A percentile compares a stretch with the other conserved stretches of the same genome.
These are phyloP conservation scores for Thymus mandschuricus DNA, from an alignment of 257 asterid genomes.

Conservation along the genomic window DNA sequence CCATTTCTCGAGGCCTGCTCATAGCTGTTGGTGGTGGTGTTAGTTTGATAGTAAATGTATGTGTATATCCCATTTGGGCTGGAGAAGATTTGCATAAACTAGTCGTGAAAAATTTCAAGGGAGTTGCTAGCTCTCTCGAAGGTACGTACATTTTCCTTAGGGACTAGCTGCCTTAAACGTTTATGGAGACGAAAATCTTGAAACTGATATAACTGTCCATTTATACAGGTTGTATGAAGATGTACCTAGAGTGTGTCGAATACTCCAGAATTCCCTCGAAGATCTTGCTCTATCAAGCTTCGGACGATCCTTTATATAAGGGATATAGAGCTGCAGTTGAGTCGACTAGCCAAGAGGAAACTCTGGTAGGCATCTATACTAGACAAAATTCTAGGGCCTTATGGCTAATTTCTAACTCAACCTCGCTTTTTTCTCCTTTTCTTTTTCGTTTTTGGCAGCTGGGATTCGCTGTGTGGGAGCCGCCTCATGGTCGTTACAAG, in stretches of 20 bases:
- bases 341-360: slow-evolving; percentile 91
- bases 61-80: slow-evolving; percentile 89
- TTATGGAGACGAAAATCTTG: neutral
- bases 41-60: slow-evolving; percentile 66
- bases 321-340: slow-evolving; percentile 86
- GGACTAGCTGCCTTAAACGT: neutral
- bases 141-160: slow-evolving; percentile 40
- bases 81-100: slow-evolving; percentile 94
- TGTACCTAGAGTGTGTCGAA: slow-evolving; percentile 63
- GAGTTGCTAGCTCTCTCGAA: slow-evolving; percentile 83
- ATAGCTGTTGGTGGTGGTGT: slow-evolving; percentile 81
- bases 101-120: slow-evolving; percentile 76
- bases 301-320: slow-evolving; percentile 88
- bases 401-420: neutral
- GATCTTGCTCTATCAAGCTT: slow-evolving; percentile 81
- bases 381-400: neutral
- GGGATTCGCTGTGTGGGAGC: slow-evolving; percentile 94
- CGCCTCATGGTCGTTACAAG: slow-evolving; percentile 96
- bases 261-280: slow-evolving; percentile 84
- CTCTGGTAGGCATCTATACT: slow-evolving; percentile 56
- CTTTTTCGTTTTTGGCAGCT: slow-evolving; percentile 39
- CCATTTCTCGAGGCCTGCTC: slow-evolving; percentile 72
- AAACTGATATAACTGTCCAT: slow-evolving; percentile 22
- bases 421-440: neutral
- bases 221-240: slow-evolving; percentile 60